A percentile compares a stretch with the other conserved stretches of the same genome.
Evolutionary conservation across 208 protist species (phyloP).

Genomic region (Paratrypanosoma confusum): DNA sequence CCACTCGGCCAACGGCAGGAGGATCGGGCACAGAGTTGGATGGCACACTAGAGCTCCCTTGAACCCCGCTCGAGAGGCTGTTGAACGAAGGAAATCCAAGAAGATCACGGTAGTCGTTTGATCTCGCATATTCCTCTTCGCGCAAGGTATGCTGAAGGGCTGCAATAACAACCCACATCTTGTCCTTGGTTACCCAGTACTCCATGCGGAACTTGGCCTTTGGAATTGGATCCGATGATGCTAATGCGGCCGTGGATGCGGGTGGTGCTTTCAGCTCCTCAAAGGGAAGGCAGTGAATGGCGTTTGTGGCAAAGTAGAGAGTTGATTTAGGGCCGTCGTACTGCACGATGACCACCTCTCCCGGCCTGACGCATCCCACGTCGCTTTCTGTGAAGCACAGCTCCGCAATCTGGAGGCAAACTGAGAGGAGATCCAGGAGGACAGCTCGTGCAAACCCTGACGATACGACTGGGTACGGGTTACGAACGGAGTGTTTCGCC

Average conservation of each 20-base stretch:
- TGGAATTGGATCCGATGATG: no score
- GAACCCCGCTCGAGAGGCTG: no score
- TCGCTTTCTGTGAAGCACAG: constrained; percentile 13
- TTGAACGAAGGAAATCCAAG: no score
- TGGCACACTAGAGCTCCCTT: no score
- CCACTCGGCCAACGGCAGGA: no score
- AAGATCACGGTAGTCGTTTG: constrained; percentile 20
- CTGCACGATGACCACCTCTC: constrained; percentile 31
- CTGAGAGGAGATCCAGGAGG: constrained; percentile 44
- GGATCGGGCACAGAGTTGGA: no score
- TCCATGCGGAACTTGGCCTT: constrained; percentile 20
- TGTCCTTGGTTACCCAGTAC: constrained; percentile 48
- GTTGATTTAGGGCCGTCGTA: constrained; percentile 41
- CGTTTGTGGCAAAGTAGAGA: constrained; percentile 42
- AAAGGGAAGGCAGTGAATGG: constrained; percentile 82
- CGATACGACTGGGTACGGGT: constrained; percentile 18
- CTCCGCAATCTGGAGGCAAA: constrained; percentile 47
- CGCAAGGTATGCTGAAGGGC: constrained; percentile 45
- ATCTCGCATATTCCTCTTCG: constrained; percentile 26
- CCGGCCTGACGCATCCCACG: no score
- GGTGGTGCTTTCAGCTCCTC: constrained; percentile 28
- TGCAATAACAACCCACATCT: constrained; percentile 43
- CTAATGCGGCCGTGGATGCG: constrained; percentile 4
- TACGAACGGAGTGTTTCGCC: constrained; percentile 1
- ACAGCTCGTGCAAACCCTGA: constrained; percentile 46